Base-by-base conservation (phyloP, 345 rosid species). In the Lenwebbia sp. region DNA sequence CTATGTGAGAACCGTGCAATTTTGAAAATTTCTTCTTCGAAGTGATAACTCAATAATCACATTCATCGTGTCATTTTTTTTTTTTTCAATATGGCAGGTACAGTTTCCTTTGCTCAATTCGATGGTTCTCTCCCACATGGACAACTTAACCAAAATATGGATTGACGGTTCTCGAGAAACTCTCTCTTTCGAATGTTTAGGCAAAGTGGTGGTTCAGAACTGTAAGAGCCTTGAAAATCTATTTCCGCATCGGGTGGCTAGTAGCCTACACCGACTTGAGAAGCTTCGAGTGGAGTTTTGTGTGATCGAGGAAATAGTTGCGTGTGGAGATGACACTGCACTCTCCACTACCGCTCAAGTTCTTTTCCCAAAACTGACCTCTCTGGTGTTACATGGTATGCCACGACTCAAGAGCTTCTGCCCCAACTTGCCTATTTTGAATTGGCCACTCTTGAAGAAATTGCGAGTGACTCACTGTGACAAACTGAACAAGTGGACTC, bases 81-180 rank as follows among this genome's bases (percentile, higher is more conserved):
- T 6, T 21, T 3, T 51, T 51, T 19, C 28, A 57, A 57, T 12
- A 26, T 58, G 30, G 0, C 33, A 58, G 33, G 17, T 58, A 26
- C 33, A 58, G 5, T 58, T 5, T 26, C 30, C 65, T 13, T 0
- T 1, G 3, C 65, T 58, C 2, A 0, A 0, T 1, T 1, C 0
- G 4, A 58, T 58, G 7, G 1, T 0, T n/a, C 70, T 58, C 33
- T n/a, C 70, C 8, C 70, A n/a, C 5, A n/a, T 58, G 65, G 65
- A 58, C 33, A 58, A 12, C 13, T 12, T 58, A 58, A 26, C 17
- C 65, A 58, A 58, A 26, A n/a, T 58, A 58, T n/a, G 65, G 65
- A 58, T 0, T 5, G 17, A 6, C 1, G 0, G 4, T 26, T 14
- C 65, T 58, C 65, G 2, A 58, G 17, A 58, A 58, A n/a, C 33